Conservation (phyloP, 495 filamentous ascomycete species). For the Penicillium cinerascens region DNA sequence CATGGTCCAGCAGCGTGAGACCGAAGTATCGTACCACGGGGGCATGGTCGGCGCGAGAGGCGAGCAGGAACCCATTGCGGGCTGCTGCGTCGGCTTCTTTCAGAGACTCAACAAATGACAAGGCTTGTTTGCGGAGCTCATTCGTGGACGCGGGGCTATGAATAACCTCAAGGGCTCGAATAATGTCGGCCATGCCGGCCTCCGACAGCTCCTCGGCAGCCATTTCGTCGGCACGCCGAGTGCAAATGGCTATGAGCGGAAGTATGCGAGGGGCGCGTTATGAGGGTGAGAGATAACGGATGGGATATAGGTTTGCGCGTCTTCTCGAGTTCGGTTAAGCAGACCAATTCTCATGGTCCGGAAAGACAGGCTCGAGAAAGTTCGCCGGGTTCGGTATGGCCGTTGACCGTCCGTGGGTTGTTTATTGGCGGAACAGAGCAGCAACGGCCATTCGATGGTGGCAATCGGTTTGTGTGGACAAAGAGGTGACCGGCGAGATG, state of each 20-base stretch:
- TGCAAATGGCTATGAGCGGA: not conserved
- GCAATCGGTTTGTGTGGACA: slow-evolving; percentile 8
- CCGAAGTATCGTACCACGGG: slow-evolving; percentile 90
- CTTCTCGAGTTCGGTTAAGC: not conserved
- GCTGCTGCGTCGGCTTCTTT: slow-evolving; percentile 76
- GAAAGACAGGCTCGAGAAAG: not conserved
- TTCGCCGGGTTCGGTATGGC: slow-evolving; percentile 13
- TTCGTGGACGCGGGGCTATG: slow-evolving; percentile 81
- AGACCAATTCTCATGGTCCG: slow-evolving; percentile 5
- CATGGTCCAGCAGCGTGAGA: slow-evolving; percentile 83
- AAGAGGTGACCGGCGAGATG: not conserved
- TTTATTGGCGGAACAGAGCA: slow-evolving; percentile 26
- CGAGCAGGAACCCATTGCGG: slow-evolving; percentile 79
- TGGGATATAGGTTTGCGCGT: not conserved
- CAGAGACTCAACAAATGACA: slow-evolving; percentile 75
- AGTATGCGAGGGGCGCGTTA: not conserved
- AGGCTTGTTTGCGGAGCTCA: slow-evolving; percentile 77
- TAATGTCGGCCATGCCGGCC: slow-evolving; percentile 54
- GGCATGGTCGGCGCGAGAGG: slow-evolving; percentile 64
- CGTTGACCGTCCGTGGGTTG: slow-evolving; percentile 23
- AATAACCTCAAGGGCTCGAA: slow-evolving; percentile 78
- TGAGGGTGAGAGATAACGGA: not conserved
- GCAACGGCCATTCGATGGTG: slow-evolving; percentile 25
- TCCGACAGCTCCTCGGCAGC: slow-evolving; percentile 40
- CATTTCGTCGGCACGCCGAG: slow-evolving; percentile 27